Evolutionary conservation across 305 asterid species (phyloP), one percentile per base, ranked within the genome.

Genomic region (Fraxinus greggii): DNA sequence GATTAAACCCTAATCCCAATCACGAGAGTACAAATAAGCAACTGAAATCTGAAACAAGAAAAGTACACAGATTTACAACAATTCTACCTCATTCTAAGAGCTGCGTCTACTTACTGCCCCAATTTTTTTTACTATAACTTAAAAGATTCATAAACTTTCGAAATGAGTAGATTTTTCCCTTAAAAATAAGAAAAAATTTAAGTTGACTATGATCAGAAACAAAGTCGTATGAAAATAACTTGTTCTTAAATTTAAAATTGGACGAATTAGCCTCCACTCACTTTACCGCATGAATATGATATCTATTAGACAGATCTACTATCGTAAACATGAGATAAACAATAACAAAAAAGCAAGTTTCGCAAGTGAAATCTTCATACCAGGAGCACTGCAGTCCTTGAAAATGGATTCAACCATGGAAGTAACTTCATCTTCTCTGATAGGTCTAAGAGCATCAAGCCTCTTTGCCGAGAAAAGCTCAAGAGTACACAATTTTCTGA

Each of bases 361-460:
- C 4, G 26, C 24, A 10, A 13, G 28, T 19, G 24, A 54, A 19
- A 33, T 32, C 28, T 1, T 45, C 72, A 10, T 84, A 88, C 94
- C 94, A 79, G 90, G 87, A 80, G 85, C 87, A 72, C 73, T 8
- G 65, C 76, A 84, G 69, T 91, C 88, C 15, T 79, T 84, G 88
- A 80, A 91, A 75, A 91, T 86, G 36, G 87, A 81, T 12, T 87
- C 89, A 80, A 91, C 89, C 93, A 91, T 87, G 59, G 91, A 85
- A 19, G 94, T 87, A 36, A 91, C 94, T 72, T 91, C 93, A 74
- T 91, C 92, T 40, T 91, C 93, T 7, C 94, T 76, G 19, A 88
- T 88, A 0, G 94, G 93, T 36, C 92, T 78, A 70, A 89, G 86
- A 2, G 84, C 87, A 26, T 89, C 92, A 23, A 89, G 83, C 82